Conservation (phyloP, 1,284 basidiomycete genomes). For the Melanopsichium pennsylvanicum region DNA sequence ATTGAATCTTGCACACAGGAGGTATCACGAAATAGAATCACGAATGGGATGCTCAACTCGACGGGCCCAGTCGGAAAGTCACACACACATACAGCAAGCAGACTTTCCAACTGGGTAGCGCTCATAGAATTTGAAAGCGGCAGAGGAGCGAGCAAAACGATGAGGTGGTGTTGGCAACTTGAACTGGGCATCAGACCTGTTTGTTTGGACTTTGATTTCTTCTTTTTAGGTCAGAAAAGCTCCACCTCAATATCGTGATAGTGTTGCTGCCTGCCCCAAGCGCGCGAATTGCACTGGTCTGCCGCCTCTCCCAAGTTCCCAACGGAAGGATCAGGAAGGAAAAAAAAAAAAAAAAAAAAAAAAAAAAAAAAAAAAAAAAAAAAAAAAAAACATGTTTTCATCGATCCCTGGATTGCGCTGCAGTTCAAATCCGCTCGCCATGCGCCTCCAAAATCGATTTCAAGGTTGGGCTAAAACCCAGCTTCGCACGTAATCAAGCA, state of each 20-base stretch:
- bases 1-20: not conserved
- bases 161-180: not conserved
- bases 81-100: too few species aligned
- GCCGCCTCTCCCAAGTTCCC: not conserved
- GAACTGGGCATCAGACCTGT: too few species aligned
- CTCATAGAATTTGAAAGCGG: not conserved
- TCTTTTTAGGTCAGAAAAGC: not conserved
- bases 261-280: constrained; percentile 16
- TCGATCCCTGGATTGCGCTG: not conserved
- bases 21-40: constrained; percentile 18
- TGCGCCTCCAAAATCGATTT: not conserved
- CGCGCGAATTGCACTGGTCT: constrained; percentile 6
- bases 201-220: not conserved
- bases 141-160: not conserved
- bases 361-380: constrained; percentile 7
- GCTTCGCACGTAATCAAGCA: constrained; percentile 2
- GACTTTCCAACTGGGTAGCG: too few species aligned
- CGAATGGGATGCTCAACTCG: not conserved
- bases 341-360: not conserved
- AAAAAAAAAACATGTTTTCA: not conserved
- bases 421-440: too few species aligned
- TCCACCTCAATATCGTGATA: too few species aligned
- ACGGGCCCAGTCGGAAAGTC: constrained; percentile 10
- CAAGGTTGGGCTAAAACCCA: not conserved
- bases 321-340: constrained; percentile 14